phyloP scores from a whole-genome alignment of 805 yeast species.

The Saturnispora sekii region DNA sequence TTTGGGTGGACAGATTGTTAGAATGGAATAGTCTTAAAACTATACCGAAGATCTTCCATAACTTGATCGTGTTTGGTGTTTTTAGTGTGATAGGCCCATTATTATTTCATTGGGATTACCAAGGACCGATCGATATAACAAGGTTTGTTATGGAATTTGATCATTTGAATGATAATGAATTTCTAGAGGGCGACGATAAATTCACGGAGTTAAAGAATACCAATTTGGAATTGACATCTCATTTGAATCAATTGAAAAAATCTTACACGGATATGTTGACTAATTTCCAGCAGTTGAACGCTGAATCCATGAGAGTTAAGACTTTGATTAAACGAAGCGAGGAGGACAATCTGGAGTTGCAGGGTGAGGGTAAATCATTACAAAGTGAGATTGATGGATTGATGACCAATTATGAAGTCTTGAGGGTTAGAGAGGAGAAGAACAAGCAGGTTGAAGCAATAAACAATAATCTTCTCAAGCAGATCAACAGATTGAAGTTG shows the following conservation, averaged over 20 bases:
- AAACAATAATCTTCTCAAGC: conserved; percentile 19
- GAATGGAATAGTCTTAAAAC: not conserved
- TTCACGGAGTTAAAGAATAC: not conserved
- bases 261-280: conserved; percentile 22
- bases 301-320: conserved; percentile 24
- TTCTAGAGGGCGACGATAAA: not conserved
- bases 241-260: conserved; percentile 5
- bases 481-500: conserved; percentile 17
- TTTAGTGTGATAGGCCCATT: not conserved
- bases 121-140: not conserved
- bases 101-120: not conserved
- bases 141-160: not conserved
- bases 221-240: not conserved
- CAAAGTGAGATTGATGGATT: conserved; percentile 11
- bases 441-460: conserved; percentile 20
- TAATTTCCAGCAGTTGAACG: conserved; percentile 26
- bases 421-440: conserved; percentile 24
- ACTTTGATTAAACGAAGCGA: conserved; percentile 16
- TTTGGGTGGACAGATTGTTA: not conserved
- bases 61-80: conserved; percentile 5
- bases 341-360: conserved; percentile 13
- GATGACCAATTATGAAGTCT: conserved; percentile 24
- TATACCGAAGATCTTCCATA: not conserved
- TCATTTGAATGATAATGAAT: not conserved
- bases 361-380: conserved; percentile 12